These are phyloP conservation scores for Knufia petricola DNA, from an alignment of 2,329 filamentous ascomycete species.

Conservation along the genomic window DNA sequence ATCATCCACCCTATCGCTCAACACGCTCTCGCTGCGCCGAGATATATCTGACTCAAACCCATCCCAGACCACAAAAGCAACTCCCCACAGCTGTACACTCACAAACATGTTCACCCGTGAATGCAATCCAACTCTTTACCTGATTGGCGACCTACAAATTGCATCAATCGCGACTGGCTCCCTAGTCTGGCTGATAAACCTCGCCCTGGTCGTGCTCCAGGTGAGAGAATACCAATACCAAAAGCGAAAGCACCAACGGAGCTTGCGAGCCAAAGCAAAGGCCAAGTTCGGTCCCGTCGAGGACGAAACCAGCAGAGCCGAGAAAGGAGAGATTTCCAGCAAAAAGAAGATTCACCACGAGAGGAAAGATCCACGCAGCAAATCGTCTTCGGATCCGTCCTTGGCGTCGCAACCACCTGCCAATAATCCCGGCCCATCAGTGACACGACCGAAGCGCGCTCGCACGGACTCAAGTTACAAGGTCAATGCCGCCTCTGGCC, in stretches of 20 bases:
- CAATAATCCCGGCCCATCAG: not conserved
- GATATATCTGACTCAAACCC: slow-evolving; percentile 5
- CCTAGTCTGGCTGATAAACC: slow-evolving; percentile 22
- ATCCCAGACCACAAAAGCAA: not conserved
- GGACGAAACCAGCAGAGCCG: not conserved
- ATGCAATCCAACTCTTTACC: slow-evolving; percentile 26
- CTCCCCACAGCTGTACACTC: slow-evolving; percentile 21
- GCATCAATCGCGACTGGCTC: slow-evolving; percentile 24
- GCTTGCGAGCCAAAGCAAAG: slow-evolving; percentile 4
- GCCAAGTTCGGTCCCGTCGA: slow-evolving; percentile 5
- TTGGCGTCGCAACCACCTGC: not conserved
- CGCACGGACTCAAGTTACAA: not conserved
- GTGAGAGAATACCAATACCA: slow-evolving; percentile 6
- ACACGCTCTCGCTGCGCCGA: slow-evolving; percentile 1
- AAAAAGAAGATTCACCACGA: slow-evolving; percentile 9
- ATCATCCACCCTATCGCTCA: not conserved
- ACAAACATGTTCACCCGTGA: slow-evolving; percentile 24
- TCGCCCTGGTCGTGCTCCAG: slow-evolving; percentile 8
- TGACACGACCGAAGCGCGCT: not conserved
- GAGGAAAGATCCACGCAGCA: not conserved
- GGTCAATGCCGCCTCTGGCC: not conserved
- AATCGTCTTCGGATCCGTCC: not conserved
- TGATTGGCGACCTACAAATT: slow-evolving; percentile 25
- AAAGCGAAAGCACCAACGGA: slow-evolving; percentile 3
- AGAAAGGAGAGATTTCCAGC: not conserved